Conservation (phyloP, 345 rosid genomes). For the Turnera subulata region DNA sequence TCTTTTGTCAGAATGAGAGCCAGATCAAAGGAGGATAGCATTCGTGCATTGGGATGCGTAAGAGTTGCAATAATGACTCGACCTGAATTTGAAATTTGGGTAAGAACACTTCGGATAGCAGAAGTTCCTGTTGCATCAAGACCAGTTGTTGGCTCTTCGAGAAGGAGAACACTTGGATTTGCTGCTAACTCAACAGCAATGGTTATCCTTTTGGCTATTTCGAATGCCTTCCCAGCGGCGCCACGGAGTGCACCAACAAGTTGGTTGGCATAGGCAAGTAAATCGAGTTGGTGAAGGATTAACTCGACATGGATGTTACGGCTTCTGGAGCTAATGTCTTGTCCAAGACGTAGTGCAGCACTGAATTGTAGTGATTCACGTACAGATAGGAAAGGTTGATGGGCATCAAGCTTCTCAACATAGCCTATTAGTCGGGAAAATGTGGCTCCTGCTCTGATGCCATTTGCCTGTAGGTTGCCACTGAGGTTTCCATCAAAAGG, state of each 20-base stretch:
- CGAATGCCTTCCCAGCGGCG: slow-evolving; percentile 28
- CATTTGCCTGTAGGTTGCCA: slow-evolving; percentile 19
- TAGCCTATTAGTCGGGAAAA: slow-evolving; percentile 25
- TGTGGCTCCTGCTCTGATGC: slow-evolving; percentile 7
- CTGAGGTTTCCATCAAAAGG: slow-evolving; percentile 17
- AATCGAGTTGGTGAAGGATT: slow-evolving; percentile 27
- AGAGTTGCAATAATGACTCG: slow-evolving; percentile 19
- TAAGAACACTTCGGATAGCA: slow-evolving; percentile 19
- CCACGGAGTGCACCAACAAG: slow-evolving; percentile 29
- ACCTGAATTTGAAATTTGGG: slow-evolving; percentile 27
- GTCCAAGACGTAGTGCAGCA: slow-evolving; percentile 28
- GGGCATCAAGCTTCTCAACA: slow-evolving; percentile 30
- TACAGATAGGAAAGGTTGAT: slow-evolving; percentile 33
- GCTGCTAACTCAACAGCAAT: slow-evolving; percentile 35
- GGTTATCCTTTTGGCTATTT: slow-evolving; percentile 34
- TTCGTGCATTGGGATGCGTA: slow-evolving; percentile 17
- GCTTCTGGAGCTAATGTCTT: slow-evolving; percentile 9
- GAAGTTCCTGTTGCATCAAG: slow-evolving; percentile 20
- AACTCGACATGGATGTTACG: slow-evolving; percentile 27
- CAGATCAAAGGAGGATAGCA: slow-evolving; percentile 25
- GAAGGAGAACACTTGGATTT: slow-evolving; percentile 33
- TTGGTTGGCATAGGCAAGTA: slow-evolving; percentile 29
- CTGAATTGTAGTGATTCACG: slow-evolving; percentile 37
- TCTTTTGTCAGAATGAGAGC: slow-evolving; percentile 27
- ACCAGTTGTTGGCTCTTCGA: slow-evolving; percentile 30